Base-by-base conservation (phyloP, 2,329 filamentous ascomycete species). In the Venturia effusa region DNA sequence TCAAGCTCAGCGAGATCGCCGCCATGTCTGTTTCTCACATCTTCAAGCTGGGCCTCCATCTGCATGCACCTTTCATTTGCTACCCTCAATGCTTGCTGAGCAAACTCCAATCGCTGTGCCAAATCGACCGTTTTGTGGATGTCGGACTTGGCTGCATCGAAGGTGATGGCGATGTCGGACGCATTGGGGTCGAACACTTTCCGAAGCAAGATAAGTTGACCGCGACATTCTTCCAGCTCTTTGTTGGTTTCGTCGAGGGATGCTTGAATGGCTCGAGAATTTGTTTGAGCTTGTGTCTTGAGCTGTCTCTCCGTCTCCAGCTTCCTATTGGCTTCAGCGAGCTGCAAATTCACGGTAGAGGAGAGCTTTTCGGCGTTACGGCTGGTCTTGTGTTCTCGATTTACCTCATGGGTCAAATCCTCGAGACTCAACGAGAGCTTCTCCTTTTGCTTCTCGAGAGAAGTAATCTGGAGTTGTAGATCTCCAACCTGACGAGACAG, bases 391-490 rank as follows among this genome's bases (percentile, higher is more conserved):
- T 92, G 90, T 75, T 97, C 93, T 37, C 92, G 84, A 61, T 89
- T 89, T 63, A 97, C 83, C 74, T 97, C 92, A 69, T 97, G 93
- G 69, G 91, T 96, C 41, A 97, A 80, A 73, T 99, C 93, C 73
- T 99, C 93, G 10, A 97, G 77, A 70, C 84, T 92, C 51, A 97
- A 82, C 61, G 92, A 85, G 34, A 97, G 81, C 75, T 97, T 97
- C 76, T 97, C 93, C 62, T 94, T 89, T 74, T 94, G 91, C 79
- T 97, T 97, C 74, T 97, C 92, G 8, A 97, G 78, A 0, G 90
- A 89, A 0, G 89, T 89, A 67, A 96, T 86, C 5, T 86, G 86
- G 30, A 97, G 76, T 70, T 97, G 93, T 6, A 89, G 83, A 68
- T 97, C 92, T 64, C 89, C 91, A 15, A 97, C 81, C 72, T 97